Conservation (phyloP, 805 yeast species). For the Candida ascalaphidarum region DNA sequence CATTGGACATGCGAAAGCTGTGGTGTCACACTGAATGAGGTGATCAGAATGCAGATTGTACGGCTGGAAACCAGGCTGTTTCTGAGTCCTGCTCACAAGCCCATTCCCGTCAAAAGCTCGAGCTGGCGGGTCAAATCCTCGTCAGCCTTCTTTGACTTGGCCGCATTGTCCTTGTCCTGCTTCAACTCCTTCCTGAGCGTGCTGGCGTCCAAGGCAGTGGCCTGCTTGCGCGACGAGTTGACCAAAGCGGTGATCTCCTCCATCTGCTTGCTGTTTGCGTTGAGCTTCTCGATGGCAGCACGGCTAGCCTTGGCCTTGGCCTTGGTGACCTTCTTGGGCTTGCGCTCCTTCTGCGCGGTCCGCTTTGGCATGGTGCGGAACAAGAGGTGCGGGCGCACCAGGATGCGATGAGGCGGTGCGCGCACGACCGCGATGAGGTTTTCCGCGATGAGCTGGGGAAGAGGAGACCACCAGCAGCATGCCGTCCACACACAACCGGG, state of each 20-base stretch:
- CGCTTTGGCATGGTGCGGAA: background rate
- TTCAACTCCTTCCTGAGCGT: constrained; percentile 28
- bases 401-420: no score
- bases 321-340: constrained; percentile 7
- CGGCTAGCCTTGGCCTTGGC: constrained; percentile 21
- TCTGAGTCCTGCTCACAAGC: constrained; percentile 11
- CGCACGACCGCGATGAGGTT: background rate
- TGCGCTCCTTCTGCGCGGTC: background rate
- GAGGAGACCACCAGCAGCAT: constrained; percentile 23
- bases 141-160: constrained; percentile 24
- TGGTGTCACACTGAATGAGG: no score
- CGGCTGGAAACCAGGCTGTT: no score
- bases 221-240: constrained; percentile 6
- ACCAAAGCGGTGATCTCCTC: constrained; percentile 11
- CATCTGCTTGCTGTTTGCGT: constrained; percentile 17
- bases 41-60: no score
- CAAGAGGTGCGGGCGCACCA: no score
- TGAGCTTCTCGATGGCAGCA: constrained; percentile 23
- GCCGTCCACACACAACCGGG: constrained; percentile 91
- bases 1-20: no score
- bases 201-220: constrained; percentile 26
- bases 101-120: constrained; percentile 40
- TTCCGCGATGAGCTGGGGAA: background rate
- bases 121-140: constrained; percentile 36
- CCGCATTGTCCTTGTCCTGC: constrained; percentile 23